These are phyloP conservation scores for Heracleum sosnowskyi DNA, from an alignment of 129 eudicot genomes.

Conservation along the genomic window DNA sequence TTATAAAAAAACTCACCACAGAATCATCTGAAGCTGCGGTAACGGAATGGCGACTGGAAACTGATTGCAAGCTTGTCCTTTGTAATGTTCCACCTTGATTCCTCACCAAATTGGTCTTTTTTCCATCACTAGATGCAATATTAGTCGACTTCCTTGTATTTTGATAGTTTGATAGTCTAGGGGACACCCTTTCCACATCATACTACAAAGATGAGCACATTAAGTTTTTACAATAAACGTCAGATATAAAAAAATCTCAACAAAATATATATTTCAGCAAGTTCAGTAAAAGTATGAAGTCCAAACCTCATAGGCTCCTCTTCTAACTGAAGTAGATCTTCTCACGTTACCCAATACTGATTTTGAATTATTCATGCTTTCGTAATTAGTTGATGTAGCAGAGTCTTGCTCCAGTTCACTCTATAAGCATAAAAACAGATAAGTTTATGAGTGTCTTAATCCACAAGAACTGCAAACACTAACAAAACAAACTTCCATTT, in stretches of 20 bases:
- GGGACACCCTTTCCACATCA: conserved; percentile 38
- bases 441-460: neutral
- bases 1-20: conserved; percentile 31
- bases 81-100: conserved; percentile 14
- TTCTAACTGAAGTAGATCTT: conserved; percentile 2
- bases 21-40: conserved; percentile 40
- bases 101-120: conserved; percentile 22
- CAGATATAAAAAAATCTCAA: neutral
- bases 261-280: too few species aligned
- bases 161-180: conserved; percentile 11
- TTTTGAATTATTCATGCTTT: conserved; percentile 1
- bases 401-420: conserved; percentile 12
- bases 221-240: neutral
- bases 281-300: neutral
- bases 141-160: conserved; percentile 22
- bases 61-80: conserved; percentile 13
- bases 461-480: neutral
- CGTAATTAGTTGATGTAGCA: neutral
- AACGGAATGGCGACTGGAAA: conserved; percentile 12
- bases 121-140: conserved; percentile 20
- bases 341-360: neutral
- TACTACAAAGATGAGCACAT: conserved; percentile 19
- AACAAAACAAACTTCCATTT: neutral
- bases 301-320: conserved; percentile 5
- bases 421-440: neutral